Evolutionary conservation across 2,329 filamentous ascomycete species (phyloP).

Genomic region (Hirsutella minnesotensis): DNA sequence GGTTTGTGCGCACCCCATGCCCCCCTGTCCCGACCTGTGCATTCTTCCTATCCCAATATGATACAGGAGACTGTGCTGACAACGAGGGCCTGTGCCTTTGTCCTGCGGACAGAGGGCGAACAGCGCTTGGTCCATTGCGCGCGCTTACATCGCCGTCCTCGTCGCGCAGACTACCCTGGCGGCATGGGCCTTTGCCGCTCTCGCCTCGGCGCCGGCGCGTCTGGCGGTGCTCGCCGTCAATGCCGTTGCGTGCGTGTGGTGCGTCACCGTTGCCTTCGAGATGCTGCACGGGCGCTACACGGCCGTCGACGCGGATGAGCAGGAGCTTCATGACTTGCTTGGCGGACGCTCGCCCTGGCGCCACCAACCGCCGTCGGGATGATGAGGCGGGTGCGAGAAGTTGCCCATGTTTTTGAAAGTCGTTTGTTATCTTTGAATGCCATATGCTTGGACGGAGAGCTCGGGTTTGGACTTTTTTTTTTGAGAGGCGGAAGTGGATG

Average conservation of each 20-base stretch:
- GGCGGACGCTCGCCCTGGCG: slow-evolving; percentile 1
- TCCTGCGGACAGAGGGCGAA: neutral
- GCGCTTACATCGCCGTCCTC: neutral
- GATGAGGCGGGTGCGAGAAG: too few species aligned
- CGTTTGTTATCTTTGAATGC: too few species aligned
- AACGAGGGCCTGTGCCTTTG: too few species aligned
- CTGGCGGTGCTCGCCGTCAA: slow-evolving; percentile 4
- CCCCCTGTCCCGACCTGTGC: neutral
- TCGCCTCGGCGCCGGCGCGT: neutral
- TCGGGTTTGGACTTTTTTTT: too few species aligned
- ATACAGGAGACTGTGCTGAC: too few species aligned
- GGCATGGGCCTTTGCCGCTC: neutral
- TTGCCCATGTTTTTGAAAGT: too few species aligned
- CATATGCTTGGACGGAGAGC: too few species aligned
- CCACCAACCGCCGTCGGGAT: too few species aligned
- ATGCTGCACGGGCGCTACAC: slow-evolving; percentile 6
- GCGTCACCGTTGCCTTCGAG: slow-evolving; percentile 5
- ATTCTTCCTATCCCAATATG: neutral
- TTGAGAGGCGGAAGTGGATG: too few species aligned
- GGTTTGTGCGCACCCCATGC: slow-evolving; percentile 1
- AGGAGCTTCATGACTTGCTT: slow-evolving; percentile 8
- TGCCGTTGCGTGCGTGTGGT: slow-evolving; percentile 6
- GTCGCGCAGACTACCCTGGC: neutral
- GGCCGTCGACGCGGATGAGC: slow-evolving; percentile 6
- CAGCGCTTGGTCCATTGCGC: neutral